A percentile compares a stretch with the other conserved stretches of the same genome.
Conservation (phyloP, 2,329 filamentous ascomycete genomes). For the Fusarium solani-melongenae region DNA sequence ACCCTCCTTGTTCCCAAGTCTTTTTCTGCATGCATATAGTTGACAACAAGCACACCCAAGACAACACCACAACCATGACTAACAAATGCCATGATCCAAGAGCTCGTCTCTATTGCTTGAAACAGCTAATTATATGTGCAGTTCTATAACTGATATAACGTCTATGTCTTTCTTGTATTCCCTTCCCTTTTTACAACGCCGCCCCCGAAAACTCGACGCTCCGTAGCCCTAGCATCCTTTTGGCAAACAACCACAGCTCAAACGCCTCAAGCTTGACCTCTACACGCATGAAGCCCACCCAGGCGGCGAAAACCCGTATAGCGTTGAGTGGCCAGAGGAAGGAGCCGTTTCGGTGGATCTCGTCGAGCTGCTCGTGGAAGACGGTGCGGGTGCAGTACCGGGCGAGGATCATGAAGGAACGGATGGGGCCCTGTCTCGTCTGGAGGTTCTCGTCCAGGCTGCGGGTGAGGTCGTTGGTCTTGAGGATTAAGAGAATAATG, state of each 20-base stretch:
- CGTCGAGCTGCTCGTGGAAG: slow-evolving; percentile 71
- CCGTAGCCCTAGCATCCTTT: slow-evolving; percentile 57
- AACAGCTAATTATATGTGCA: slow-evolving; percentile 31
- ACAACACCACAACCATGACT: neutral
- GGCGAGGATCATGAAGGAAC: slow-evolving; percentile 75
- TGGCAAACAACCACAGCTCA: slow-evolving; percentile 69
- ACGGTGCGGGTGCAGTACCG: slow-evolving; percentile 76
- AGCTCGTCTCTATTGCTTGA: slow-evolving; percentile 10
- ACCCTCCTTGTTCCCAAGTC: neutral
- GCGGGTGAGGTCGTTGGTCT: slow-evolving; percentile 96
- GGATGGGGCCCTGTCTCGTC: slow-evolving; percentile 74
- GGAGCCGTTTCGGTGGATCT: slow-evolving; percentile 63
- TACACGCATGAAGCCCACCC: slow-evolving; percentile 68
- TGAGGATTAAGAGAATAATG: slow-evolving; percentile 93
- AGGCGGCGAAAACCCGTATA: slow-evolving; percentile 64
- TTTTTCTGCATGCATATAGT: neutral
- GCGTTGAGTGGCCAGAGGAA: slow-evolving; percentile 69
- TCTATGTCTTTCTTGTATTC: slow-evolving; percentile 38
- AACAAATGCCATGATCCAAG: neutral
- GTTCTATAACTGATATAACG: neutral
- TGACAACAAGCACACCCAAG: neutral
- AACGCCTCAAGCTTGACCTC: slow-evolving; percentile 72
- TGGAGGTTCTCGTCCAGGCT: slow-evolving; percentile 92
- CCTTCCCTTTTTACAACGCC: slow-evolving; percentile 31
- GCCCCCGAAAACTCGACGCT: slow-evolving; percentile 42